Base-by-base conservation (phyloP, 768 basidiomycete genomes). In the Russula lepida region DNA sequence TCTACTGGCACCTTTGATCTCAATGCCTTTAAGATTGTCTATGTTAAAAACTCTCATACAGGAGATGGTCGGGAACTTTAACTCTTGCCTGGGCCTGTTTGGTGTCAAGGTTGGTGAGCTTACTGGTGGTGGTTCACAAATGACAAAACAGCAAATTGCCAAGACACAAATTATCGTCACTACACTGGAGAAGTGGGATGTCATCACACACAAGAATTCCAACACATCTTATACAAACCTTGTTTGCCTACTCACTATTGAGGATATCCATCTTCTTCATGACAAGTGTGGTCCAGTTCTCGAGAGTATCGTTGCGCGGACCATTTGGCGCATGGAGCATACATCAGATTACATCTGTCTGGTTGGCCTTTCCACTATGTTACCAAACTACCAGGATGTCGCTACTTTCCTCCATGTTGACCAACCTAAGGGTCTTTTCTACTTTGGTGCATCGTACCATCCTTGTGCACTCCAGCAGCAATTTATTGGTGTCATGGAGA, bases 31-130 rank as follows among this genome's bases (percentile, higher is more conserved):
- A 99, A 99, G 75, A 89, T 97, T 57, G 85, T 99, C 66, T 99
- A 98, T 71, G 84, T 99, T 99, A 95, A 99, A 99, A 73, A 95
- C 95, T 3, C 82, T 99, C 59, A 95, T 99, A 0, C 95, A 98
- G 70, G 97, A 99, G 74, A 94, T 95, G 88, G 97, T 98, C 61
- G 91, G 92, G 65, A 95, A 95, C 71, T 99, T 99, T 70, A 80
- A 81, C 35, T 76, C 82, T 8, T 87, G 95, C 4, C 84, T 99
- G 48, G 72, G 72, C 1, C 72, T 77, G 0, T 86, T 79, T 68
- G 89, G 88, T 44, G 80, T 99, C 74, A 88, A 84, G 62, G 89
- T 99, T 51, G 92, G 91, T 30, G 97, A 99, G 73, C 80, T 99
- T 58, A 99, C 97, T 1, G 97, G 97, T 27, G n/a, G n/a, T n/a